Conservation (phyloP, 768 basidiomycete genomes). For the Asterophora lycoperdoides region DNA sequence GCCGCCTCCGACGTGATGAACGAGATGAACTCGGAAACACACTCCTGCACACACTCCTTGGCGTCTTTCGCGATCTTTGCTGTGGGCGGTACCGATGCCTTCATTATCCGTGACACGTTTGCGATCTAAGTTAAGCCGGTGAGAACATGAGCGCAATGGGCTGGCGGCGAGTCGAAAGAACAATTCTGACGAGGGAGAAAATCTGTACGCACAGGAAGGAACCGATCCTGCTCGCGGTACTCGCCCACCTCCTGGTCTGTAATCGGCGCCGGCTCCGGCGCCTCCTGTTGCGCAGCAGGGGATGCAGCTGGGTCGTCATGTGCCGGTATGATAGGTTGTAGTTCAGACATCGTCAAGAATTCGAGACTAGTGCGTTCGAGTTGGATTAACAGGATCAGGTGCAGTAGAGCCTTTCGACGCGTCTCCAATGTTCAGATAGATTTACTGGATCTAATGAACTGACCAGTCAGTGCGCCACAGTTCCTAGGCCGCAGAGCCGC, state of each 20-base stretch:
- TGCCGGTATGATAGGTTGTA: conserved; percentile 40
- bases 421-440: no score
- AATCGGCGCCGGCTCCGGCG: conserved; percentile 62
- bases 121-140: conserved; percentile 65
- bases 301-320: conserved; percentile 34
- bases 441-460: neutral
- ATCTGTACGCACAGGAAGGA: conserved; percentile 68
- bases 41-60: conserved; percentile 98
- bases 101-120: conserved; percentile 98
- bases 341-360: conserved; percentile 26
- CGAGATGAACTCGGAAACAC: conserved; percentile 95
- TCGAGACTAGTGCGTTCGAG: no score
- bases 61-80: conserved; percentile 98
- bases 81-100: conserved; percentile 78
- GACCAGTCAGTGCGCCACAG: no score
- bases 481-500: no score
- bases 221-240: conserved; percentile 92
- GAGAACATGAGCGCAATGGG: no score
- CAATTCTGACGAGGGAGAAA: neutral
- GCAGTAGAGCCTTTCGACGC: no score
- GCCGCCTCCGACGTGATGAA: conserved; percentile 98
- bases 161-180: neutral
- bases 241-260: conserved; percentile 93
- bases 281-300: conserved; percentile 34
- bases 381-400: no score